Percentiles rank a stretch among this genome's conserved stretches.
phyloP scores from a whole-genome alignment of 306 rosid genomes.

The Crataegus laevigata region DNA sequence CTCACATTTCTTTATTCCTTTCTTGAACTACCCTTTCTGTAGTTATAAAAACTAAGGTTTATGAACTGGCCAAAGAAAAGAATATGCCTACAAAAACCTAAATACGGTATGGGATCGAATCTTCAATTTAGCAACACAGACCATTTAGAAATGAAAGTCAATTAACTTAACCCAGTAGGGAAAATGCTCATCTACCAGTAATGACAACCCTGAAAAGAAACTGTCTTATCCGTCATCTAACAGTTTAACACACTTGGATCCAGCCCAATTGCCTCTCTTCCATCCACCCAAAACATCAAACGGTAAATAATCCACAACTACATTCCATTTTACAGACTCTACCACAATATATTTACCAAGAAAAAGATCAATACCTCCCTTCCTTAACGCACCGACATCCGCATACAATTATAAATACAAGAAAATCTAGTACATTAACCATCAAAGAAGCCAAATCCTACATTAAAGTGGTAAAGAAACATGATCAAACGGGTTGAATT shows the following conservation, averaged over 20 bases:
- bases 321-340: neutral
- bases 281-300: neutral
- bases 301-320: neutral
- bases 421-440: neutral
- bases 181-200: neutral
- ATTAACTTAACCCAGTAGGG: neutral
- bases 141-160: neutral
- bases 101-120: neutral
- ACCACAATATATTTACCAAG: neutral
- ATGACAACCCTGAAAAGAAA: neutral
- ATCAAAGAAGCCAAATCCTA: neutral
- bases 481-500: neutral
- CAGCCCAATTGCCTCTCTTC: neutral
- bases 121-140: neutral
- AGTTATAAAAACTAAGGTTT: neutral
- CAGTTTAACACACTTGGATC: neutral
- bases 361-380: neutral
- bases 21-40: neutral
- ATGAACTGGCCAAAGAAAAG: conserved; percentile 1
- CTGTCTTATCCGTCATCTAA: neutral
- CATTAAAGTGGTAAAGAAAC: neutral
- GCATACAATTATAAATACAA: neutral
- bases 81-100: neutral
- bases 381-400: neutral
- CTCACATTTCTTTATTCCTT: neutral